Conservation (phyloP, 495 filamentous ascomycete genomes). For the Hypoxylon crocopeplum region DNA sequence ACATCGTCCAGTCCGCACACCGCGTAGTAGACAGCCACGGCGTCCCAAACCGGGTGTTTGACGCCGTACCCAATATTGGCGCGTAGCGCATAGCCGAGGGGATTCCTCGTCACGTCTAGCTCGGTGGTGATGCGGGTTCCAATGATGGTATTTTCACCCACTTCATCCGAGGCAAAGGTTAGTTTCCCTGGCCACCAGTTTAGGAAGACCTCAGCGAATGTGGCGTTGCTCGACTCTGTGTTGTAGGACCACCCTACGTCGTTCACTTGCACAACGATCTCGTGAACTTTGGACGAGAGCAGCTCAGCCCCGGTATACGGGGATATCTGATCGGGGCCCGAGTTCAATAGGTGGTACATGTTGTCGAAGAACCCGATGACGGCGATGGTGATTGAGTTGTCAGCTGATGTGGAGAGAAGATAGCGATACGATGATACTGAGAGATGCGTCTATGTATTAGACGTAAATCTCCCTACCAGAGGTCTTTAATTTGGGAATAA, state of each 20-base stretch:
- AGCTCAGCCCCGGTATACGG: slow-evolving; percentile 50
- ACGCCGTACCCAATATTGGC: slow-evolving; percentile 68
- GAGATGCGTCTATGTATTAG: slow-evolving; percentile 6
- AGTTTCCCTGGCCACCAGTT: slow-evolving; percentile 41
- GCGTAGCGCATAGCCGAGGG: slow-evolving; percentile 30
- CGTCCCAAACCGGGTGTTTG: slow-evolving; percentile 71
- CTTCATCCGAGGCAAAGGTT: slow-evolving; percentile 39
- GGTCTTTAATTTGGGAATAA: not conserved
- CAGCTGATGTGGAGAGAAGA: slow-evolving; percentile 46
- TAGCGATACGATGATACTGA: slow-evolving; percentile 41
- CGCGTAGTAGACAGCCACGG: slow-evolving; percentile 59
- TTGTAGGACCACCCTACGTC: slow-evolving; percentile 39
- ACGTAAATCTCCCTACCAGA: not conserved
- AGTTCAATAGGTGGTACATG: slow-evolving; percentile 38
- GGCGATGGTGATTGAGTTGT: slow-evolving; percentile 38
- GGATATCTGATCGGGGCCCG: slow-evolving; percentile 34
- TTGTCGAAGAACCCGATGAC: slow-evolving; percentile 43
- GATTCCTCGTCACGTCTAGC: slow-evolving; percentile 34
- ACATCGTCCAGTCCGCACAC: slow-evolving; percentile 41
- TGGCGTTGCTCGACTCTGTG: slow-evolving; percentile 25
- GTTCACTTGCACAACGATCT: slow-evolving; percentile 42
- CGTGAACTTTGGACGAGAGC: slow-evolving; percentile 50
- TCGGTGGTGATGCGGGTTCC: slow-evolving; percentile 37
- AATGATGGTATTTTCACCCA: slow-evolving; percentile 34
- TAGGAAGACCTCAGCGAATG: slow-evolving; percentile 28